Conservation (phyloP, 2,329 filamentous ascomycete species). For the Dactylellina sp. region DNA sequence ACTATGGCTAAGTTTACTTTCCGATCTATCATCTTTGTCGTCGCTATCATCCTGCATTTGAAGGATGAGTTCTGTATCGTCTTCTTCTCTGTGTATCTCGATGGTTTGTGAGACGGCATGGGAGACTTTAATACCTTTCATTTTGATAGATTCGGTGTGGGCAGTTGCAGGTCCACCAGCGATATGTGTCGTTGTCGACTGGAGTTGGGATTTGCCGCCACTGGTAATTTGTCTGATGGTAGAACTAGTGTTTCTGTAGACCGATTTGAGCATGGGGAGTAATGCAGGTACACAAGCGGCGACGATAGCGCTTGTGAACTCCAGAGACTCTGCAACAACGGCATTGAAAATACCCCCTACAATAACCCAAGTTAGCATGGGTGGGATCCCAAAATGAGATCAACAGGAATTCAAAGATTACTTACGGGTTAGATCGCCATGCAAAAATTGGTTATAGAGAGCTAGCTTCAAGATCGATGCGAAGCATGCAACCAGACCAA, state of each 20-base stretch:
- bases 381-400: neutral
- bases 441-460: conserved; percentile 24
- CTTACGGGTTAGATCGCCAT: conserved; percentile 49
- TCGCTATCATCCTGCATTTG: conserved; percentile 34
- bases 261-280: conserved; percentile 49
- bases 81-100: conserved; percentile 32
- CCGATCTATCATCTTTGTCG: conserved; percentile 20
- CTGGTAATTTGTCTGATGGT: conserved; percentile 48
- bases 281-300: conserved; percentile 50
- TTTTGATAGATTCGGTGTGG: conserved; percentile 43
- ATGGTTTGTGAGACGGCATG: conserved; percentile 50
- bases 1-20: conserved; percentile 34
- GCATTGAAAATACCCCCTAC: conserved; percentile 37
- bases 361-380: neutral
- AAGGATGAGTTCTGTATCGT: conserved; percentile 36
- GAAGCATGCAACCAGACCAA: conserved; percentile 46
- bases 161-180: conserved; percentile 16
- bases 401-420: neutral
- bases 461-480: conserved; percentile 46
- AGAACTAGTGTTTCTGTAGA: conserved; percentile 40
- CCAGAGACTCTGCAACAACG: conserved; percentile 36
- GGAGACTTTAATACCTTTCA: conserved; percentile 53
- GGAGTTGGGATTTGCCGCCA: conserved; percentile 37
- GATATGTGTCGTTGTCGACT: conserved; percentile 48
- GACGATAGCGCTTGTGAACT: conserved; percentile 48